Conservation (phyloP, 2,329 filamentous ascomycete species). For the Ampelomyces quisqualis region DNA sequence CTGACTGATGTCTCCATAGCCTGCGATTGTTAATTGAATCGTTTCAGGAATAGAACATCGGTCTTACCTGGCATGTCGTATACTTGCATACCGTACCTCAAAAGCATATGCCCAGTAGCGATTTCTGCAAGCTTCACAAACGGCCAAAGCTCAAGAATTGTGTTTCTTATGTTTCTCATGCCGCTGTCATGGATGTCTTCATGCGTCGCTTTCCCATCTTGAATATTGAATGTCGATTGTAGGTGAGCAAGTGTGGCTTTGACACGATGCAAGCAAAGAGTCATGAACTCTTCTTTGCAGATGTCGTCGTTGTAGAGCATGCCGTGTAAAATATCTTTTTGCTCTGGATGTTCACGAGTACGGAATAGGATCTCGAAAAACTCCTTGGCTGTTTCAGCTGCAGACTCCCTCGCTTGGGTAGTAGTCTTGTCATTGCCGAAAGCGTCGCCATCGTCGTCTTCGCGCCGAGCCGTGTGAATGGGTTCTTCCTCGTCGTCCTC, state of each 20-base stretch:
- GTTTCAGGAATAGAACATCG: not conserved
- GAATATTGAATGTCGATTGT: not conserved
- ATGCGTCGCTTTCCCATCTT: not conserved
- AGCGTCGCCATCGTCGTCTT: too few relatives aligned
- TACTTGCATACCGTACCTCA: conserved; percentile 8
- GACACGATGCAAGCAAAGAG: not conserved
- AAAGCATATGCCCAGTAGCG: conserved; percentile 11
- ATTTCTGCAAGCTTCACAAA: conserved; percentile 11
- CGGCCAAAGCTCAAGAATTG: conserved; percentile 6
- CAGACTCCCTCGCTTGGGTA: not conserved
- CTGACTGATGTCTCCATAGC: conserved; percentile 18
- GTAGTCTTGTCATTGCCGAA: too few relatives aligned
- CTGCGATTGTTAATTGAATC: conserved; percentile 1
- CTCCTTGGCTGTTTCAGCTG: conserved; percentile 7
- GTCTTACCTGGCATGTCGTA: conserved; percentile 18
- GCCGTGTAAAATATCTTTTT: not conserved
- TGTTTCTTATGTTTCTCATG: not conserved
- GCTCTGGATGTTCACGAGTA: not conserved
- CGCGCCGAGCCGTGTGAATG: not conserved
- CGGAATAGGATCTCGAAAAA: conserved; percentile 17
- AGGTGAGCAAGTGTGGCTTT: conserved; percentile 2
- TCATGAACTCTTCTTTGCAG: not conserved
- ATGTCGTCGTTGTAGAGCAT: conserved; percentile 4
- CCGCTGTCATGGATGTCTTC: conserved; percentile 6
- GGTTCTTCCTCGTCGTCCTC: too few relatives aligned